Conservation (phyloP, 139 green algal genomes). For the Tetraselmis chui region DNA sequence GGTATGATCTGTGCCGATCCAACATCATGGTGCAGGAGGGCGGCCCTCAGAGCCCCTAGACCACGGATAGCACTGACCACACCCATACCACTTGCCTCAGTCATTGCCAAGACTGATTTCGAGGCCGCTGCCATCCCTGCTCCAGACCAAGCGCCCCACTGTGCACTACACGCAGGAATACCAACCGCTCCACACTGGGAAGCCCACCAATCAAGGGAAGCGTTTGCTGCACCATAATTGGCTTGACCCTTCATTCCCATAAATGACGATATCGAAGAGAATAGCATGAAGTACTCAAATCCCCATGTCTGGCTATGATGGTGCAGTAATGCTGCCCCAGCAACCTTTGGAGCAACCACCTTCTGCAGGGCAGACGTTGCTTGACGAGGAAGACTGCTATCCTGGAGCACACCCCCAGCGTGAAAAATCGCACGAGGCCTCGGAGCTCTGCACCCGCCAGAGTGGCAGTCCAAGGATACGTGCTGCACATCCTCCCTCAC, state of each 20-base stretch:
- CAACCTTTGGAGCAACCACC: not conserved
- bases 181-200: not conserved
- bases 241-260: not conserved
- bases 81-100: not conserved
- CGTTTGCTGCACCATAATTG: not conserved
- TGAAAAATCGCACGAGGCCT: not conserved
- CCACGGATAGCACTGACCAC: not conserved
- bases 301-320: not conserved
- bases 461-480: not conserved
- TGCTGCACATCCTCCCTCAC: not conserved
- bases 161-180: slow-evolving; percentile 32
- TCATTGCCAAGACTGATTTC: not conserved
- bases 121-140: slow-evolving; percentile 68
- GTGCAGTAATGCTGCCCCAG: not conserved
- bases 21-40: not conserved
- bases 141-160: slow-evolving; percentile 85
- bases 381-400: not conserved
- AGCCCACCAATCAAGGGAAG: not conserved
- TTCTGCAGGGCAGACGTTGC: not conserved
- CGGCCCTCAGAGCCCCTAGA: not conserved
- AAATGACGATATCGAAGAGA: not conserved
- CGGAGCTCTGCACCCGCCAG: not conserved
- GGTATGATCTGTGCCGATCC: not conserved
- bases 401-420: not conserved
- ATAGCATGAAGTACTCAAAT: not conserved